Evolutionary conservation across 352 stramenopile genomes (phyloP).

Genomic region (Globisporangium viniferum): DNA sequence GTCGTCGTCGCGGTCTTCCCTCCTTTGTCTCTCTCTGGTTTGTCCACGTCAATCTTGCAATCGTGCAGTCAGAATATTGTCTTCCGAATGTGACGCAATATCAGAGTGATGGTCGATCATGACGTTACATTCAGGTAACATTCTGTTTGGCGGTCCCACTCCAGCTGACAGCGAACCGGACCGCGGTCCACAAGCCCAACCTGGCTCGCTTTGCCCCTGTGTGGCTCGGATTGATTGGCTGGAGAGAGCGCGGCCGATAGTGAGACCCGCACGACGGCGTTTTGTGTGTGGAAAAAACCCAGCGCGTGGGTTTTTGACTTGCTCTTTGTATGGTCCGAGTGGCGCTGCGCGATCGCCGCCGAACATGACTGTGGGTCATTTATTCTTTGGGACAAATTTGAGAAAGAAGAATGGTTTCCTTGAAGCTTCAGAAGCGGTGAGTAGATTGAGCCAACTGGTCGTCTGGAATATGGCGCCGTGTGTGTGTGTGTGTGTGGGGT

Average conservation of each 20-base stretch:
- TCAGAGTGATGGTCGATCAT: neutral
- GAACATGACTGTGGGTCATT: slow-evolving; percentile 23
- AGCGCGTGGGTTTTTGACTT: slow-evolving; percentile 11
- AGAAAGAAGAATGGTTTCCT: slow-evolving; percentile 85
- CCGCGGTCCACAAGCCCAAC: neutral
- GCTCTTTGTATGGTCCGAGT: slow-evolving; percentile 16
- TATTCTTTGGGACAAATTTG: slow-evolving; percentile 86
- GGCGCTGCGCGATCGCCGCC: neutral
- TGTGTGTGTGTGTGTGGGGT: neutral
- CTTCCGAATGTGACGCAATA: neutral
- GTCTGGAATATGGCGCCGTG: neutral
- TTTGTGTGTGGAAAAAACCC: slow-evolving; percentile 12
- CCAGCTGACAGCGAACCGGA: neutral
- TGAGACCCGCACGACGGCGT: neutral
- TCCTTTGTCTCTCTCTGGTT: neutral
- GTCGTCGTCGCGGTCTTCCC: neutral
- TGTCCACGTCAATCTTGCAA: neutral
- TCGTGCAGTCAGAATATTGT: neutral
- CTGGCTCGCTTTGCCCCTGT: neutral
- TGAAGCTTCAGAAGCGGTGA: slow-evolving; percentile 90
- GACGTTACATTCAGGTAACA: slow-evolving; percentile 2
- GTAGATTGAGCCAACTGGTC: slow-evolving; percentile 19
- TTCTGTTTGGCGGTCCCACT: slow-evolving; percentile 2
- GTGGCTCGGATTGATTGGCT: slow-evolving; percentile 18
- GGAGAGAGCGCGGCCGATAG: slow-evolving; percentile 8